Conservation (phyloP, 1,284 basidiomycete genomes). For the Ustilago lituana region DNA sequence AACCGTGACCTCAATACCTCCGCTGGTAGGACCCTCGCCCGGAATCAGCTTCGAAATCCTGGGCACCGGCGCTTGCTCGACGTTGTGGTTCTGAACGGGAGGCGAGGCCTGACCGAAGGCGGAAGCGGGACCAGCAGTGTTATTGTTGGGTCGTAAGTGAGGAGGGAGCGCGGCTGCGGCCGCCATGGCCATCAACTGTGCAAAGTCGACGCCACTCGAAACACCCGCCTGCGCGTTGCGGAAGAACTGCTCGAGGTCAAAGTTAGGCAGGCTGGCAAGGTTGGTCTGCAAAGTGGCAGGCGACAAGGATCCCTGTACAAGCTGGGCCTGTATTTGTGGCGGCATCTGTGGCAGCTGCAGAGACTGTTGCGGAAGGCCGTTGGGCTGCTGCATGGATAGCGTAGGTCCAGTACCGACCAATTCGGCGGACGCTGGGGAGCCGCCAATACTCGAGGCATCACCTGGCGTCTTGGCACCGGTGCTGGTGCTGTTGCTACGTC, state of each 20-base stretch:
- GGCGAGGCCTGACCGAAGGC: constrained; percentile 23
- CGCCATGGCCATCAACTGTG: constrained; percentile 74
- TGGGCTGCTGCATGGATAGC: constrained; percentile 19
- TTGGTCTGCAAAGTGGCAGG: constrained; percentile 53
- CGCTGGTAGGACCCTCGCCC: constrained; percentile 79
- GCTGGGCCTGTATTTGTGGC: constrained; percentile 39
- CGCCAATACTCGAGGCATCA: constrained; percentile 34
- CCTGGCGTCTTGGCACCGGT: constrained; percentile 44
- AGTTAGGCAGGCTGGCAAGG: constrained; percentile 58
- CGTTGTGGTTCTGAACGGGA: constrained; percentile 33
- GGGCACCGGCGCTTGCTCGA: constrained; percentile 56
- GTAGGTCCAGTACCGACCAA: constrained; percentile 8
- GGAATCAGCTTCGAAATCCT: constrained; percentile 73
- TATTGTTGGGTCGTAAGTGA: constrained; percentile 29
- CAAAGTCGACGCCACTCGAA: constrained; percentile 65
- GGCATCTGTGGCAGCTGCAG: constrained; percentile 30
- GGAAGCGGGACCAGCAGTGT: constrained; percentile 1
- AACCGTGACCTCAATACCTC: constrained; percentile 93
- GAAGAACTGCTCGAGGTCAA: constrained; percentile 61
- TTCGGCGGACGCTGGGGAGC: constrained; percentile 25
- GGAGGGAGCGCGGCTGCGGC: constrained; percentile 36
- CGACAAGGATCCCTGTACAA: constrained; percentile 57
- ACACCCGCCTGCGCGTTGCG: constrained; percentile 48
- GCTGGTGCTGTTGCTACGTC: constrained; percentile 48
- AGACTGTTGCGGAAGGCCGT: constrained; percentile 13